Evolutionary conservation across 306 rosid genomes (phyloP).

Genomic region (Acacia acuminata): DNA sequence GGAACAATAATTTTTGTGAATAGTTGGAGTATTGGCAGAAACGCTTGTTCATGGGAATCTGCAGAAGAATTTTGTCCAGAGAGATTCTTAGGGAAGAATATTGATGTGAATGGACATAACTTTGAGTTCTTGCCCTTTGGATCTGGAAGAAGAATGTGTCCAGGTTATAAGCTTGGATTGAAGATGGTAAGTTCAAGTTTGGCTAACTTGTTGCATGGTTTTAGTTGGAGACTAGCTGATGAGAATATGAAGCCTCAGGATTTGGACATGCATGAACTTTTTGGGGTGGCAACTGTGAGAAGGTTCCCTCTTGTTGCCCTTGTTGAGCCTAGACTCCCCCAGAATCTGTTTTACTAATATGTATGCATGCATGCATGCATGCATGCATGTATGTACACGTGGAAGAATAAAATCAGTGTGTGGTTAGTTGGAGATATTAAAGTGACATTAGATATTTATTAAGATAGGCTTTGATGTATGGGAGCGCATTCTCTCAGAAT

Average conservation of each 20-base stretch:
- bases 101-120: not conserved
- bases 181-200: not conserved
- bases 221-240: not conserved
- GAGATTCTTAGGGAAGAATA: not conserved
- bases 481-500: too few relatives aligned
- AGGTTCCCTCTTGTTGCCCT: constrained; percentile 1
- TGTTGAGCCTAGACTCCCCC: not conserved
- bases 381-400: too few relatives aligned
- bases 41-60: not conserved
- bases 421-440: too few relatives aligned
- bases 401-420: not conserved
- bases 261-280: not conserved
- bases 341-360: not conserved
- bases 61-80: constrained; percentile 1
- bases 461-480: too few relatives aligned
- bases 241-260: not conserved
- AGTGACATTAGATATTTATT: too few relatives aligned
- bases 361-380: not conserved
- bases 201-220: constrained; percentile 12
- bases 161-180: not conserved
- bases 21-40: not conserved
- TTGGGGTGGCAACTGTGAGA: not conserved
- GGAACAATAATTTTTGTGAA: not conserved
- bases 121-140: constrained; percentile 1
- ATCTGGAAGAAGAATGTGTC: constrained; percentile 10